Evolutionary conservation across 2,329 filamentous ascomycete species (phyloP), one percentile per base, ranked within the genome.

Genomic region (Elsinoe necatrix): DNA sequence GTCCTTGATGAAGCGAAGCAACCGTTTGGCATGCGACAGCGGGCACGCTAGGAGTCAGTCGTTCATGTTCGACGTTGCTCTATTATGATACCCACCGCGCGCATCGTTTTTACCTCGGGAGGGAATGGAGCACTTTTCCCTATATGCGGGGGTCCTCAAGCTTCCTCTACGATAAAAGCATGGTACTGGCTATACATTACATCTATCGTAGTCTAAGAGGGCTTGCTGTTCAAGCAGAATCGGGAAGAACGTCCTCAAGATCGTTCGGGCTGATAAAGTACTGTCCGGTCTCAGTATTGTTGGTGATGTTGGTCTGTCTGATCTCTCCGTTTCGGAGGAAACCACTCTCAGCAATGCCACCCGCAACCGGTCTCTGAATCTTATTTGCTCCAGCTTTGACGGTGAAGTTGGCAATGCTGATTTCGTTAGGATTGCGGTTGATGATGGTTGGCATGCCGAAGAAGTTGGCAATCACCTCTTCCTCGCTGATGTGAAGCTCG

Each of bases 351-450:
- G 78, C 78, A 1, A 74, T 61, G 2, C 76, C 77, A 16, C 73
- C 73, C 2, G 69, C 76, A 25, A 78, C 73, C 7, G 76, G 74
- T 14, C 79, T 66, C 59, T 74, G 66, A 47, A 87, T 65, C 59
- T 72, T 77, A 62, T 87, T 87, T 57, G 75, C 82, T 0, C 82
- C 83, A 23, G 69, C 76, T 59, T 77, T 67, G 7, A 89, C 83
- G 0, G 84, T 86, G 65, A 89, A 89, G 66, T 86, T 86, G 0
- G 84, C 85, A 18, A 89, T 68, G 0, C 79, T 76, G 42, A 88
- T 77, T 65, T 89, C 85, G 67, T 80, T 80, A 0, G 76, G 72
- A 63, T 86, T 87, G 42, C 81, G 74, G 3, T 71, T 77, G 21
- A 78, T 71, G 4, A 86, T 74, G 0, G 78, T 82, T 0, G 84